Evolutionary conservation across 148 eudicot genomes (phyloP).

Genomic region (Fagopyrum tataricum): DNA sequence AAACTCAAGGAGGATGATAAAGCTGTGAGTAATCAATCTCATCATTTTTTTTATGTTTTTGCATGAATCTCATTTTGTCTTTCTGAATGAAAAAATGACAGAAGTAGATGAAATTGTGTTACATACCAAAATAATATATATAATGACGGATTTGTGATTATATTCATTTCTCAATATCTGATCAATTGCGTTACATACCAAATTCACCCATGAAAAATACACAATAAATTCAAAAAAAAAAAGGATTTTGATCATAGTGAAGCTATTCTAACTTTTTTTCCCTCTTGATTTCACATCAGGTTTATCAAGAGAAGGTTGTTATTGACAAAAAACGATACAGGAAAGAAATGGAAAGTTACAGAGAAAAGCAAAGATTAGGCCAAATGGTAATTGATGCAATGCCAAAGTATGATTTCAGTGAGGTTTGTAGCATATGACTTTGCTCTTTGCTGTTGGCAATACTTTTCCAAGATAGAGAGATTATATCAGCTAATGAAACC

Average conservation of each 20-base stretch:
- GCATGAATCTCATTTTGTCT: too few relatives aligned
- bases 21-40: conserved; percentile 35
- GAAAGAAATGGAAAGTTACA: conserved; percentile 68
- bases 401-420: conserved; percentile 55
- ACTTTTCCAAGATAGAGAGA: conserved; percentile 83
- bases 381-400: conserved; percentile 40
- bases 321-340: conserved; percentile 84
- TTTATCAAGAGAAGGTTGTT: conserved; percentile 72
- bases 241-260: too few relatives aligned
- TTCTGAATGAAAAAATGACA: too few relatives aligned
- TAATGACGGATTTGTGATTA: too few relatives aligned
- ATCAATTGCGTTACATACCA: too few relatives aligned
- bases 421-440: conserved; percentile 77
- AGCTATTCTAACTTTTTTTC: neutral
- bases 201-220: too few relatives aligned
- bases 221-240: too few relatives aligned
- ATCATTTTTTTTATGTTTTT: neutral
- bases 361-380: conserved; percentile 37
- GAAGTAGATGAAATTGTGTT: too few relatives aligned
- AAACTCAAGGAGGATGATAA: conserved; percentile 54
- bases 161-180: too few relatives aligned
- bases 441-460: conserved; percentile 74
- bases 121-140: too few relatives aligned
- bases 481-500: conserved; percentile 70
- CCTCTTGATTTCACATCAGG: conserved; percentile 27